Base-by-base conservation (phyloP, 2,329 filamentous ascomycete species). In the Lachnellula occidentalis region DNA sequence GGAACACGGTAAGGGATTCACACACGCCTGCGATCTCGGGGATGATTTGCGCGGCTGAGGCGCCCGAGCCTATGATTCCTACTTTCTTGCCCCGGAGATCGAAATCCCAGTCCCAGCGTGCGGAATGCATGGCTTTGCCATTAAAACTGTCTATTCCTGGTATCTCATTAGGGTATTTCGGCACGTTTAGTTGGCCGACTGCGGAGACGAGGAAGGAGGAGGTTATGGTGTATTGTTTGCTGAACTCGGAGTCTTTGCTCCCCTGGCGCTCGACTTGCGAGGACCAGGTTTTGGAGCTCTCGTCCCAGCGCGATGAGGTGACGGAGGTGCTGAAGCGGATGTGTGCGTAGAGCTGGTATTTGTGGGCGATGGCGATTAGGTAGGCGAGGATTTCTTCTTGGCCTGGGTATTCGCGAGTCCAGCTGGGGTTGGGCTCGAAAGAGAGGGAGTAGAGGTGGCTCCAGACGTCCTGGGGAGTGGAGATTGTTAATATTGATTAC, bases 71-170 rank as follows among this genome's bases (percentile, higher is more conserved):
- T 37, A 85, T 77, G n/a, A 85, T 67, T 0, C 76, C 81, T 41
- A 84, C 74, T 49, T 73, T 75, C 69, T 83, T 83, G 8, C 72
- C 77, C 31, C 69, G 66, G n/a, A 81, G 61, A 48, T 76, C 73
- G 58, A 80, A 81, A 43, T 72, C 78, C 78, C 79, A 82, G 56
- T 83, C 79, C 79, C 80, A 83, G n/a, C 79, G 66, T 4, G 80
- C 78, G 2, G 76, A 78, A 57, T 83, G 80, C 72, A 78, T 66
- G 3, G 73, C 56, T n/a, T 69, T 69, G 15, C 76, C 77, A 50
- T 72, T 67, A 60, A 76, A 79, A n/a, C 67, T 68, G 4, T 73
- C 64, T 1, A 78, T 57, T 0, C 76, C 77, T 1, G 27, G 27
- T 31, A 71, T 64, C n/a, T 78, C 76, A 11, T 67, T 67, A 1